phyloP scores from a whole-genome alignment of 768 basidiomycete genomes.

The Chiua virens region DNA sequence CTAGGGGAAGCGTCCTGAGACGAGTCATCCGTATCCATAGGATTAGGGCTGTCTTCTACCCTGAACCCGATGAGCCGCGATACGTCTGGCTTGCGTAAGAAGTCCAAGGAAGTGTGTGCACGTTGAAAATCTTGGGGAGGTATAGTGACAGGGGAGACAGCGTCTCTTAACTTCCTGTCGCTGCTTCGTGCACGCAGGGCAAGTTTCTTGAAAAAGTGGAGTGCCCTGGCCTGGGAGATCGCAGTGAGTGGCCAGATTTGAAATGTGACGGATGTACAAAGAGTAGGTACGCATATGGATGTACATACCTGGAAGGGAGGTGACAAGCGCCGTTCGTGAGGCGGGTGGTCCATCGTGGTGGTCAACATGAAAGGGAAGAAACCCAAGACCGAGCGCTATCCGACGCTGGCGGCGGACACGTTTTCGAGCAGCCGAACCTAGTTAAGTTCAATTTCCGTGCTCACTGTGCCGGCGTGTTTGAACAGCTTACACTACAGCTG shows the following conservation, averaged over 20 bases:
- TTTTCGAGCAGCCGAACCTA: slow-evolving; percentile 26
- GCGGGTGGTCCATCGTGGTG: slow-evolving; percentile 27
- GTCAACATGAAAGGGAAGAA: slow-evolving; percentile 14
- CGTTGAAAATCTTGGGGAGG: slow-evolving; percentile 24
- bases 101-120: slow-evolving; percentile 36
- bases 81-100: slow-evolving; percentile 26
- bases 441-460: slow-evolving; percentile 22
- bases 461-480: not conserved
- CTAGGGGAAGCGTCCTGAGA: slow-evolving; percentile 29
- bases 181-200: slow-evolving; percentile 34
- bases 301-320: slow-evolving; percentile 30
- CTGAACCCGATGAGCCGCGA: slow-evolving; percentile 24
- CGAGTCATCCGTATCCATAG: slow-evolving; percentile 32
- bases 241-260: slow-evolving; percentile 7
- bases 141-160: slow-evolving; percentile 23
- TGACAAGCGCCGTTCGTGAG: slow-evolving; percentile 20
- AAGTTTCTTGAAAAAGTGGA: slow-evolving; percentile 41
- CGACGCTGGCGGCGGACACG: slow-evolving; percentile 22
- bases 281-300: too few species aligned
- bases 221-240: slow-evolving; percentile 30
- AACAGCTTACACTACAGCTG: not conserved
- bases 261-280: slow-evolving; percentile 8
- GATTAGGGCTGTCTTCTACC: slow-evolving; percentile 20
- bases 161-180: slow-evolving; percentile 28
- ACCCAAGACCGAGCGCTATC: slow-evolving; percentile 19